A percentile compares a stretch with the other conserved stretches of the same genome.
These are phyloP conservation scores for Vaccinium corymbosum DNA, from an alignment of 148 eudicot genomes.

Conservation along the genomic window DNA sequence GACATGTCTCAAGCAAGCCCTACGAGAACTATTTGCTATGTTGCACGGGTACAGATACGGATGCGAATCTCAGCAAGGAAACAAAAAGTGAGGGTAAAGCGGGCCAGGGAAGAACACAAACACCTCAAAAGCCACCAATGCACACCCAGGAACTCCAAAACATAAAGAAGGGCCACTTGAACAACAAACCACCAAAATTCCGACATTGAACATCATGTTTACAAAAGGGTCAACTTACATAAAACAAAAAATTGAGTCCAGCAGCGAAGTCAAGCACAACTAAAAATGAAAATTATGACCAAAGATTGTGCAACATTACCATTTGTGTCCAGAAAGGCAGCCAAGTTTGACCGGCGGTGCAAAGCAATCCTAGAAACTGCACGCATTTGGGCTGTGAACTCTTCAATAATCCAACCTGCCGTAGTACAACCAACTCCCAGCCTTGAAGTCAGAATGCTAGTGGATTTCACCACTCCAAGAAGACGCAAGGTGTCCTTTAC, in stretches of 20 bases:
- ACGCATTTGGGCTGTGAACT: slow-evolving; percentile 96
- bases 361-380: slow-evolving; percentile 95
- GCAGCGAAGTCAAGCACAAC: not conserved
- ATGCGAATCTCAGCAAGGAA: not conserved
- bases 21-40: not conserved
- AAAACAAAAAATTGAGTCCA: not conserved
- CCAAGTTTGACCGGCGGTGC: slow-evolving; percentile 87
- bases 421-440: slow-evolving; percentile 76
- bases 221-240: not conserved
- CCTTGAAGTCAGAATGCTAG: slow-evolving; percentile 63
- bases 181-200: not conserved
- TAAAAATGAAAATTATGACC: slow-evolving; percentile 6
- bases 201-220: not conserved
- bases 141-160: not conserved
- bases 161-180: slow-evolving; percentile 9
- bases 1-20: not conserved
- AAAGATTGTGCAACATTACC: slow-evolving; percentile 42
- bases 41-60: no score
- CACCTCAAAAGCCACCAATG: not conserved
- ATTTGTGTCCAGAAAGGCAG: slow-evolving; percentile 74
- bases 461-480: slow-evolving; percentile 83
- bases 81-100: not conserved
- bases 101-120: not conserved
- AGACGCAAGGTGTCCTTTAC: slow-evolving; percentile 95
- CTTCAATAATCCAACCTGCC: slow-evolving; percentile 87